Conservation (phyloP, 73 alveolate genomes). For the Paramecium pentaurelia region DNA sequence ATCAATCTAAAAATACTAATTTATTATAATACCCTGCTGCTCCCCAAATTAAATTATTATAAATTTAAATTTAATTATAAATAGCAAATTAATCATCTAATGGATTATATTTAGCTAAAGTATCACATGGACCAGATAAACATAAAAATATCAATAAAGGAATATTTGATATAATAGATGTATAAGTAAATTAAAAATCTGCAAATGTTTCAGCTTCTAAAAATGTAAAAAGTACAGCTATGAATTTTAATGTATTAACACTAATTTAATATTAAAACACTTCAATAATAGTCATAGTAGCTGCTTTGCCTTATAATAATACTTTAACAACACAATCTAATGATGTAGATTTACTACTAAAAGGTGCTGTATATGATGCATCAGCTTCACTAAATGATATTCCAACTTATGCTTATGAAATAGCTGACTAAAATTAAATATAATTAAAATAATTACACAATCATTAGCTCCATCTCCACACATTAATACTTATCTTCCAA, state of each 20-base stretch:
- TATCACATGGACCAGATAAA: not conserved
- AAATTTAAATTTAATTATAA: not conserved
- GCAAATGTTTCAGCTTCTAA: slow-evolving; percentile 13
- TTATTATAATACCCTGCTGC: not conserved
- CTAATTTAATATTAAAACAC: slow-evolving; percentile 32
- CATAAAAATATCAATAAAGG: not conserved
- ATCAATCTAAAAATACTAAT: not conserved
- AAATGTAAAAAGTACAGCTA: not conserved
- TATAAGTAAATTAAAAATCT: not conserved
- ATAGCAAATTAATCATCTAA: slow-evolving; percentile 13
- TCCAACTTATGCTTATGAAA: slow-evolving; percentile 52
- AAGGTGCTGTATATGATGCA: slow-evolving; percentile 60
- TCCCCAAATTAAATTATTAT: slow-evolving; percentile 4
- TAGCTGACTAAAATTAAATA: slow-evolving; percentile 11
- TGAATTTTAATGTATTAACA: not conserved
- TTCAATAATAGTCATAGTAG: slow-evolving; percentile 51
- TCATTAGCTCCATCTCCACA: slow-evolving; percentile 84
- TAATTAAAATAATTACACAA: slow-evolving; percentile 48
- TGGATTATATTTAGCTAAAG: not conserved
- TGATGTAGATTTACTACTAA: slow-evolving; percentile 36
- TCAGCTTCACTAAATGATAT: slow-evolving; percentile 58
- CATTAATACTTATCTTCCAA: slow-evolving; percentile 50
- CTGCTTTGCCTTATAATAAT: slow-evolving; percentile 53
- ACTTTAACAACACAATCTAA: slow-evolving; percentile 32
- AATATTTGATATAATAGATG: not conserved